Evolutionary conservation across 2,329 filamentous ascomycete species (phyloP).

Genomic region (Coleophoma crateriformis): DNA sequence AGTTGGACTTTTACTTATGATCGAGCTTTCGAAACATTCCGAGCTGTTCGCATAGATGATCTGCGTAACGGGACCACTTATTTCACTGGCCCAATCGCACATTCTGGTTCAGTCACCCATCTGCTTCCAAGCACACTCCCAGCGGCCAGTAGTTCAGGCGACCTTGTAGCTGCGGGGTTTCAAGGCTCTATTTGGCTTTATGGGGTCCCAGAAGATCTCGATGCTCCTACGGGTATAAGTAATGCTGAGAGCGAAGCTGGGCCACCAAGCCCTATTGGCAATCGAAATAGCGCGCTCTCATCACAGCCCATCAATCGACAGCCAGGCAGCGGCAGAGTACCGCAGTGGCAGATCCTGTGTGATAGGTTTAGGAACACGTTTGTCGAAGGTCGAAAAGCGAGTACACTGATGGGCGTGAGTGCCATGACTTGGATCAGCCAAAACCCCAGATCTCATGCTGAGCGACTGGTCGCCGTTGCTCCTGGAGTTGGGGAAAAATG

Average conservation of each 20-base stretch:
- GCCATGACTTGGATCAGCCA: constrained; percentile 67
- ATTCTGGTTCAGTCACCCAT: constrained; percentile 45
- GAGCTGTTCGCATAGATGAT: constrained; percentile 70
- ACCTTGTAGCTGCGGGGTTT: constrained; percentile 70
- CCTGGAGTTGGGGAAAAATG: constrained; percentile 58
- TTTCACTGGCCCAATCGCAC: constrained; percentile 65
- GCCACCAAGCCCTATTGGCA: constrained; percentile 17
- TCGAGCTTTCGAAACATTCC: constrained; percentile 69
- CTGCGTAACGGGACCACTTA: constrained; percentile 72
- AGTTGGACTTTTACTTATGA: constrained; percentile 77
- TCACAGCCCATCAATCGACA: constrained; percentile 15
- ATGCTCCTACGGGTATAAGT: constrained; percentile 46
- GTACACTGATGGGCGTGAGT: constrained; percentile 59
- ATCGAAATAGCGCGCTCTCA: constrained; percentile 24
- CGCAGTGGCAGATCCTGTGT: constrained; percentile 64
- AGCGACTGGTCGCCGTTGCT: constrained; percentile 65
- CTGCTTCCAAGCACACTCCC: constrained; percentile 65
- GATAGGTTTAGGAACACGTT: constrained; percentile 67
- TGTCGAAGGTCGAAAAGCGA: constrained; percentile 60
- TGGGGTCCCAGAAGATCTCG: constrained; percentile 68
- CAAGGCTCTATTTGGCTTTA: constrained; percentile 74
- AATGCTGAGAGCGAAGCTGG: constrained; percentile 24
- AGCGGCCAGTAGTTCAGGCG: constrained; percentile 61
- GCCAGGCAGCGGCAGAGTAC: constrained; percentile 33
- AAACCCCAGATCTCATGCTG: constrained; percentile 41